phyloP scores from a whole-genome alignment of 2,329 filamentous ascomycete species.

The Paraphoma chrysanthemicola region DNA sequence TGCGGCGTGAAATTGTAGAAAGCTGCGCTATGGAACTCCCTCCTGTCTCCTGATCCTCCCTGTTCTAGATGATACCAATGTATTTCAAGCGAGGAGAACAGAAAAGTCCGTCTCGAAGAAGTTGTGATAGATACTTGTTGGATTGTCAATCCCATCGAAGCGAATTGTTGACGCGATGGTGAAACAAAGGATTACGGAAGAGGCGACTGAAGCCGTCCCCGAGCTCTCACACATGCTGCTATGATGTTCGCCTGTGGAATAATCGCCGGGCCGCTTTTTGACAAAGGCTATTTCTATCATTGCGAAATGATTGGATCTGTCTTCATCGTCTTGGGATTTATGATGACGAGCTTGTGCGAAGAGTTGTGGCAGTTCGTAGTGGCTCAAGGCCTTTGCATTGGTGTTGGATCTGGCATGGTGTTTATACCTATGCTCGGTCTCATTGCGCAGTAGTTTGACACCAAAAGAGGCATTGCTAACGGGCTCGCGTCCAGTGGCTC shows the following conservation, averaged over 20 bases:
- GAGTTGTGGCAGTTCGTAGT: background rate
- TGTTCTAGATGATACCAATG: too few species aligned
- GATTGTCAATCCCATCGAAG: too few species aligned
- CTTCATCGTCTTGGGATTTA: background rate
- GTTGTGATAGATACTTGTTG: too few species aligned
- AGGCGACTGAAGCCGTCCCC: background rate
- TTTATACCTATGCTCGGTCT: background rate
- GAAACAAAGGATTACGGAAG: too few species aligned
- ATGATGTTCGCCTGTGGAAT: background rate
- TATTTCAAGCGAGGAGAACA: too few species aligned
- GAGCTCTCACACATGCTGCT: background rate
- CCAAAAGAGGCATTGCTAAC: background rate
- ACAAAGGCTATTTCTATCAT: background rate
- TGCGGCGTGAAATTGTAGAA: too few species aligned
- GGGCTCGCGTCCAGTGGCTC: background rate
- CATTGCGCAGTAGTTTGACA: background rate
- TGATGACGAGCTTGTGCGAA: background rate
- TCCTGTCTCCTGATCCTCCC: too few species aligned
- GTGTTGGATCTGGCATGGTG: background rate
- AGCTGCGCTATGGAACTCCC: too few species aligned
- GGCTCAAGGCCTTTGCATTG: background rate
- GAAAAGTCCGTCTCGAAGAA: too few species aligned
- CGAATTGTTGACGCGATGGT: too few species aligned
- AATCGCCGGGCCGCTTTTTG: background rate
- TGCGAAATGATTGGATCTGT: background rate